These are phyloP conservation scores for Solanum medicagineum DNA, from an alignment of 257 asterid genomes.

Conservation along the genomic window DNA sequence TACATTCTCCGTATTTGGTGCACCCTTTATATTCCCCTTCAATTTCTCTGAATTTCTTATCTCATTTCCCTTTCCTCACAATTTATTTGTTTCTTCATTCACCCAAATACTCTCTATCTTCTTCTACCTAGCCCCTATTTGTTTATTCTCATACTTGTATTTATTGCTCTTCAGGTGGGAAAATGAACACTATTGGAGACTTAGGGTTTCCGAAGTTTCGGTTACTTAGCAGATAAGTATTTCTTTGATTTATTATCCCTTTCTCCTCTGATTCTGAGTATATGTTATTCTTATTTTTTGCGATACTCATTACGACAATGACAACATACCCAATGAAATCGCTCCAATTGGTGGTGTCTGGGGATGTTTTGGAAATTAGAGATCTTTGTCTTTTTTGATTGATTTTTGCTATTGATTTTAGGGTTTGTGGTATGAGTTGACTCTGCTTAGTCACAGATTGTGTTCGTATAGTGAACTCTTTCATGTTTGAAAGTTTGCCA, in stretches of 20 bases:
- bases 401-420: neutral
- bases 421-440: slow-evolving; percentile 11
- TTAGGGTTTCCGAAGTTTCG: neutral
- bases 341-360: no score
- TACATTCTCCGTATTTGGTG: slow-evolving; percentile 19
- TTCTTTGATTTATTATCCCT: neutral
- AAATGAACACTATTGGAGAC: neutral
- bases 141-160: neutral
- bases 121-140: no score
- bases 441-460: neutral
- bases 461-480: neutral
- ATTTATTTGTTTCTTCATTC: neutral
- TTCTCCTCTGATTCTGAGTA: neutral
- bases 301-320: neutral
- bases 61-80: neutral
- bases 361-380: neutral
- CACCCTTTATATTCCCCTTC: neutral
- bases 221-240: neutral
- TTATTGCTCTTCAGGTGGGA: neutral
- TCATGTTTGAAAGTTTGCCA: neutral
- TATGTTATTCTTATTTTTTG: neutral
- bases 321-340: no score
- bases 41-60: neutral
- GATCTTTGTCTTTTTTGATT: neutral
- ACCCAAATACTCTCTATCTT: neutral